Evolutionary conservation across 1,284 basidiomycete genomes (phyloP), one percentile per base, ranked within the genome.

Genomic region (Rhodofomes roseus): DNA sequence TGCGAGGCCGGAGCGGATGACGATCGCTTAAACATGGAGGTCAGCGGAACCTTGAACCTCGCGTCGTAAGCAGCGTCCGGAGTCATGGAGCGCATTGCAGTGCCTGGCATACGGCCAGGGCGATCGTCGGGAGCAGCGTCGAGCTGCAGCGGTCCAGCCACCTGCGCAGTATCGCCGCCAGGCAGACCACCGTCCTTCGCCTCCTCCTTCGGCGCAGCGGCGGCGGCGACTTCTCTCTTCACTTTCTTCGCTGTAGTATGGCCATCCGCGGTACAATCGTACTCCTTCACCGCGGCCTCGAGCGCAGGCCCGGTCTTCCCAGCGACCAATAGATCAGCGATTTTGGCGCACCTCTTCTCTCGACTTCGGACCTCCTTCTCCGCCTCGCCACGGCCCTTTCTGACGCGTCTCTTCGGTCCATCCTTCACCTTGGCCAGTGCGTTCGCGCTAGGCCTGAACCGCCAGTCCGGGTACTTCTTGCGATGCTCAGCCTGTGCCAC

Each of bases 401-500:
- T 62, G 37, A 54, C 64, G 51, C 66, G 60, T 57, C 65, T 67
- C 64, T 66, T 65, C 48, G 68, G 68, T 36, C 72, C 69, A 56
- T 74, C 73, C 62, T 80, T 80, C 36, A 79, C 72, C 64, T 85
- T 85, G 11, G 79, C 78, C 43, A 80, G 75, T 34, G 80, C 79
- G 63, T 85, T 84, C 39, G 83, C 77, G 25, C 79, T 79, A 16
- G 86, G 88, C 46, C 85, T 79, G 73, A 90, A 91, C 50, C 89
- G 77, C 87, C 89, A 91, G 71, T 89, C 84, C 0, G 89, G 89
- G 70, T 90, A 92, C 66, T 85, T 82, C 63, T 79, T 81, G 68
- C 89, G 81, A 71, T 93, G 92, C 68, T 92, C 89, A 4, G 83
- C 87, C 66, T 89, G 89, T 2, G 92, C 92, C 11, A 83, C 77